Conservation (phyloP, 306 rosid genomes). For the Quercus rubra region DNA sequence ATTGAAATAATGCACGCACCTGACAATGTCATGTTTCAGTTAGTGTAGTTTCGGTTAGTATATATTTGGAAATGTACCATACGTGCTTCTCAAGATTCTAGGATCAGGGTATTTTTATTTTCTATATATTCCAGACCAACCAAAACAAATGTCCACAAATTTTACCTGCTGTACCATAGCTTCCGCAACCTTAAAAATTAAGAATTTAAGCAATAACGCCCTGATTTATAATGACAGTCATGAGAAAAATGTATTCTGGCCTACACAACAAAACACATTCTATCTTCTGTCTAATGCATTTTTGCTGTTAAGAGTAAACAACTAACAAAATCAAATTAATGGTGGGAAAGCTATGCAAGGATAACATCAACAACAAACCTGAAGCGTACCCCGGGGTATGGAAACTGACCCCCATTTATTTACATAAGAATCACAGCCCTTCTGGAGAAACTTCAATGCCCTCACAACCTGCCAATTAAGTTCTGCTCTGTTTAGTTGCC, state of each 20-base stretch:
- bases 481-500: slow-evolving; percentile 9
- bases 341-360: slow-evolving; percentile 9
- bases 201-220: neutral
- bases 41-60: neutral
- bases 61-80: neutral
- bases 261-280: slow-evolving; percentile 1
- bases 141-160: neutral
- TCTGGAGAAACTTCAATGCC: slow-evolving; percentile 78
- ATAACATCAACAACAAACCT: slow-evolving; percentile 66
- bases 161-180: neutral
- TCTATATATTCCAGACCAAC: neutral
- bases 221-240: neutral
- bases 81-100: neutral
- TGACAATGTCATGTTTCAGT: neutral
- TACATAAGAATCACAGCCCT: slow-evolving; percentile 52
- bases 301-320: neutral
- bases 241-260: neutral
- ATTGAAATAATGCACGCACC: neutral
- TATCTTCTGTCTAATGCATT: neutral
- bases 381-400: slow-evolving; percentile 97
- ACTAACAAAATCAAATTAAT: slow-evolving; percentile 1
- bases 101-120: neutral
- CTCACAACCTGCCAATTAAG: slow-evolving; percentile 77
- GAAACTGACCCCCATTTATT: slow-evolving; percentile 76
- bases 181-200: neutral